A percentile compares a stretch with the other conserved stretches of the same genome.
These are phyloP conservation scores for Penicillium angulare DNA, from an alignment of 495 filamentous ascomycete species.

Conservation along the genomic window DNA sequence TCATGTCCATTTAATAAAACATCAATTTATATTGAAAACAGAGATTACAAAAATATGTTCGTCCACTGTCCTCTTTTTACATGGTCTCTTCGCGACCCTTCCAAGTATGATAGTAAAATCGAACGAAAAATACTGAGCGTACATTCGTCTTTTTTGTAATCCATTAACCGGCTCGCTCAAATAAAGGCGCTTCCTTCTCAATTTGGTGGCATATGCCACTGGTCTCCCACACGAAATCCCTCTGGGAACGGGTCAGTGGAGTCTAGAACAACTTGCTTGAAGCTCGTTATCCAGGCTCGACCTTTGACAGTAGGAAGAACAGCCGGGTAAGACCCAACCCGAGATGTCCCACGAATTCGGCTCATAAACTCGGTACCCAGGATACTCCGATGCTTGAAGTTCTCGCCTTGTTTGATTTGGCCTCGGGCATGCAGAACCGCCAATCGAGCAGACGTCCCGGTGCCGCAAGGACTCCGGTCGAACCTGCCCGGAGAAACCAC, in stretches of 20 bases:
- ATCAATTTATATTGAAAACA: too few species aligned
- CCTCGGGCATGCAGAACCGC: slow-evolving; percentile 32
- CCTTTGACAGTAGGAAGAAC: slow-evolving; percentile 33
- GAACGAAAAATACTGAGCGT: too few species aligned
- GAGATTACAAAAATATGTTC: too few species aligned
- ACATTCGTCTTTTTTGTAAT: too few species aligned
- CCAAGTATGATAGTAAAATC: too few species aligned
- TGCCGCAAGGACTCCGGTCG: slow-evolving; percentile 38
- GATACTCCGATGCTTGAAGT: slow-evolving; percentile 30
- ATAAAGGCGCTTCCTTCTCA: background rate
- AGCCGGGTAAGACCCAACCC: slow-evolving; percentile 25
- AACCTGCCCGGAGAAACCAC: slow-evolving; percentile 37
- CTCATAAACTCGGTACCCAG: slow-evolving; percentile 29
- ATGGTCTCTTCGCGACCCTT: too few species aligned
- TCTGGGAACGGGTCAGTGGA: slow-evolving; percentile 32
- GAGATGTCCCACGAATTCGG: slow-evolving; percentile 26
- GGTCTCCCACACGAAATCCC: slow-evolving; percentile 31
- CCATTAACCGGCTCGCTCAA: background rate
- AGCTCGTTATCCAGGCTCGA: slow-evolving; percentile 35
- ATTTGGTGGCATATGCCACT: slow-evolving; percentile 24
- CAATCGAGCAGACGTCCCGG: slow-evolving; percentile 35
- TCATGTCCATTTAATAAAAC: too few species aligned
- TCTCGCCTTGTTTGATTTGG: slow-evolving; percentile 24
- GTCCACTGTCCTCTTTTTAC: too few species aligned
- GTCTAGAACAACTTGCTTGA: slow-evolving; percentile 32